Evolutionary conservation across 495 filamentous ascomycete genomes (phyloP).

Genomic region (Podospora pseudocomata): DNA sequence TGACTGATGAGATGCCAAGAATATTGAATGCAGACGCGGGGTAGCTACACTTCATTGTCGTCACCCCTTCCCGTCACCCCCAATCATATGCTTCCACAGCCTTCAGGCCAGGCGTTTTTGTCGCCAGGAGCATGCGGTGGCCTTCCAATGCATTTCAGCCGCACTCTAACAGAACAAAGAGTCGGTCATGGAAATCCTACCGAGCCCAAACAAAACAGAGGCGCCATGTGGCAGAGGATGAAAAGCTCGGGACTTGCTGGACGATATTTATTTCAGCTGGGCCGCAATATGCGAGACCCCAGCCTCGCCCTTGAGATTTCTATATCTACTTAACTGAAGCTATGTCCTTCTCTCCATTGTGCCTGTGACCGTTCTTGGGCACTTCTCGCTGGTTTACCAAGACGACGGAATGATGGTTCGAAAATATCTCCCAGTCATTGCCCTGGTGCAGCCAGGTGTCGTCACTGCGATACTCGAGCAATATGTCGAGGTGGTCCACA

Average conservation of each 20-base stretch:
- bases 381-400: neutral
- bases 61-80: neutral
- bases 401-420: slow-evolving; percentile 6
- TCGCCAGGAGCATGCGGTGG: neutral
- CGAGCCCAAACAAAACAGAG: neutral
- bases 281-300: neutral
- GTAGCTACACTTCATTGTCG: slow-evolving; percentile 4
- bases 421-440: slow-evolving; percentile 9
- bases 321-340: neutral
- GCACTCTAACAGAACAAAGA: neutral
- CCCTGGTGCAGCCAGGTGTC: slow-evolving; percentile 15
- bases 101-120: slow-evolving; percentile 2
- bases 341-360: neutral
- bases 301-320: neutral
- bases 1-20: slow-evolving; percentile 9
- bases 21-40: slow-evolving; percentile 11
- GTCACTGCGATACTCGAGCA: slow-evolving; percentile 14
- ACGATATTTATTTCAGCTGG: neutral
- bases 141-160: neutral
- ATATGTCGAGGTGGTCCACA: slow-evolving; percentile 17
- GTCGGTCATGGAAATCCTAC: neutral
- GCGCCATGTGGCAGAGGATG: neutral
- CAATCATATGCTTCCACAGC: neutral
- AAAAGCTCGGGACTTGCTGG: neutral
- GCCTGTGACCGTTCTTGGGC: neutral